These are phyloP conservation scores for Saccharomyces pastorianus DNA, from an alignment of 1,139 yeast genomes.

Conservation along the genomic window DNA sequence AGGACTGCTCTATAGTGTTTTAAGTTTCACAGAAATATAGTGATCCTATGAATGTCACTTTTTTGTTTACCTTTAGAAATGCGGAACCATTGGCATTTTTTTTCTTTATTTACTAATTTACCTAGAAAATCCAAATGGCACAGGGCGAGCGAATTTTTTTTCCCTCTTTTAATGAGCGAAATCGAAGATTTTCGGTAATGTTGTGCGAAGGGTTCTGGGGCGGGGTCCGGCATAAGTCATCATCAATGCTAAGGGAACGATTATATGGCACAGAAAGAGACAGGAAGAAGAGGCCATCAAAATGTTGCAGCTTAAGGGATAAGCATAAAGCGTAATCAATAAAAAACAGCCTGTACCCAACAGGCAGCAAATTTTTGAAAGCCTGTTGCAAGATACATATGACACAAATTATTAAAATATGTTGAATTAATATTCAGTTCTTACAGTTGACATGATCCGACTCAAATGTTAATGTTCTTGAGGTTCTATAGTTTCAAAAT, in stretches of 20 bases:
- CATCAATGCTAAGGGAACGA: neutral
- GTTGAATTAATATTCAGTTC: neutral
- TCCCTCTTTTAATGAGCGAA: neutral
- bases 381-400: neutral
- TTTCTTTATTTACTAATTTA: neutral
- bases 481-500: neutral
- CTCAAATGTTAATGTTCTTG: neutral
- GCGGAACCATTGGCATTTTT: neutral
- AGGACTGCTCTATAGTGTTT: neutral
- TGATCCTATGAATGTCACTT: neutral
- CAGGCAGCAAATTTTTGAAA: neutral
- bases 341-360: neutral
- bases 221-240: neutral
- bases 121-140: neutral
- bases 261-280: neutral
- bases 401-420: neutral
- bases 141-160: constrained; percentile 1
- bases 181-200: neutral
- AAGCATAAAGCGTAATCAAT: neutral
- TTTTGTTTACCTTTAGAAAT: neutral
- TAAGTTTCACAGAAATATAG: neutral
- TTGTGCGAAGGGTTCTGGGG: neutral
- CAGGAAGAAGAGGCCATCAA: neutral
- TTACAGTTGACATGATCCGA: neutral
- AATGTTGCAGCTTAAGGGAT: neutral